These are phyloP conservation scores for Phytophthora hybrid DNA, from an alignment of 352 stramenopile genomes.

Conservation along the genomic window DNA sequence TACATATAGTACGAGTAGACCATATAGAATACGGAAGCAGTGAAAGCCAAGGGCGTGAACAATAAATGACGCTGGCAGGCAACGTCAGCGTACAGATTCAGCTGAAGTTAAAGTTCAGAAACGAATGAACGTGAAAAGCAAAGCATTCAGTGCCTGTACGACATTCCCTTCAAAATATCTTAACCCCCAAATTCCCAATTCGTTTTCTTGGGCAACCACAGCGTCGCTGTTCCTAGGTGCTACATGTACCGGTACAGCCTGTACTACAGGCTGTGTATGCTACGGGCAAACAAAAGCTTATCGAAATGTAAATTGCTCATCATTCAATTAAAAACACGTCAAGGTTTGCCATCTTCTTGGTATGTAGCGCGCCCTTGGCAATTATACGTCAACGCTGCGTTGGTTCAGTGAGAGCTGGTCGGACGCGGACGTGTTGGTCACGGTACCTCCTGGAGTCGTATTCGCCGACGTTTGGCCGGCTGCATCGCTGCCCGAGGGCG, in stretches of 20 bases:
- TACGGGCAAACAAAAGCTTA: no score
- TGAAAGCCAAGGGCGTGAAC: slow-evolving; percentile 19
- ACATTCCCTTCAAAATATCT: not conserved
- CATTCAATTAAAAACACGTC: slow-evolving; percentile 45
- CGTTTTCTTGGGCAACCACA: no score
- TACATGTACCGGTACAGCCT: no score
- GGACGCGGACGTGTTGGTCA: slow-evolving; percentile 36
- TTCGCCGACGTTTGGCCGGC: slow-evolving; percentile 36
- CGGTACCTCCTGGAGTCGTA: slow-evolving; percentile 27
- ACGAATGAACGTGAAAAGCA: slow-evolving; percentile 24
- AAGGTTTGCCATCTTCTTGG: slow-evolving; percentile 13
- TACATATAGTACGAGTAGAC: slow-evolving; percentile 38
- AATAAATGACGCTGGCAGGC: slow-evolving; percentile 24
- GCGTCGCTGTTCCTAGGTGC: no score
- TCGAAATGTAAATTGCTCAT: slow-evolving; percentile 31
- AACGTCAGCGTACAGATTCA: slow-evolving; percentile 26
- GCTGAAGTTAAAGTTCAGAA: slow-evolving; percentile 39
- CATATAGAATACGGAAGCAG: slow-evolving; percentile 43
- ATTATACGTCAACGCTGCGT: slow-evolving; percentile 82
- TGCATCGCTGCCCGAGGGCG: slow-evolving; percentile 55
- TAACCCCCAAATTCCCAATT: not conserved
- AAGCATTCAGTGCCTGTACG: not conserved
- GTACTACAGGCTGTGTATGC: no score
- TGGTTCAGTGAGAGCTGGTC: slow-evolving; percentile 81
- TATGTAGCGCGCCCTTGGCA: slow-evolving; percentile 16